Evolutionary conservation across 441 rosid species (phyloP), one percentile per base, ranked within the genome.

Genomic region (Populus hybrid): DNA sequence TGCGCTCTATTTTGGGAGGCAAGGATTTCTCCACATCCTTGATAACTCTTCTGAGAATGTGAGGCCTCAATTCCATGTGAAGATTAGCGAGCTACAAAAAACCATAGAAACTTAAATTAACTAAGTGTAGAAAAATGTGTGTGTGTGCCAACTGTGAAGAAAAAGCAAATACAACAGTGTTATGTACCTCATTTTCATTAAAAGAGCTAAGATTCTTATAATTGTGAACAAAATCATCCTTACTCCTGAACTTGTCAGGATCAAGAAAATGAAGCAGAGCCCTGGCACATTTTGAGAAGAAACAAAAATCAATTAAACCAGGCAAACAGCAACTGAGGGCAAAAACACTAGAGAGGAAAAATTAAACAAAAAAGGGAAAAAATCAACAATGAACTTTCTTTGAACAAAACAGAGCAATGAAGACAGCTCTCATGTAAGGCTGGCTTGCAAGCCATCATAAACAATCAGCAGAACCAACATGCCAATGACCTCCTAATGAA

Each of bases 1-100:
- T 95, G 69, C 99, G 97, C 89, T 97, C 99, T 81, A 93, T 92
- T 87, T 97, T 97, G 23, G 99, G 99, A 72, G 99, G 99, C 86
- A 97, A 87, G 74, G 98, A 95, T 88, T 97, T 97, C 84, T 97
- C 99, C 34, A 97, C 99, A 82, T 97, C 99, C 88, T 97, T 97
- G 80, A 97, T 97, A 53, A 97, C 98, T 89, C 99, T 94, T 78
- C 99, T 89, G 73, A 97, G 91, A 81, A 97, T 93, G 85, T 97
- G 99, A 75, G 99, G 99, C 90, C 98, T 91, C 89, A 97, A 86
- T 83, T 97, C 99, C 96, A 84, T 83, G 85, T 97, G 99, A 82
- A 97, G 98, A 90, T 91, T 97, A 70, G 97, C 96, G 83, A 97
- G 99, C 99, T 97, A 81, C 71, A 87, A 71, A 2, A 64, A 30